phyloP scores from a whole-genome alignment of 345 rosid genomes.

The Psidium guajava region DNA sequence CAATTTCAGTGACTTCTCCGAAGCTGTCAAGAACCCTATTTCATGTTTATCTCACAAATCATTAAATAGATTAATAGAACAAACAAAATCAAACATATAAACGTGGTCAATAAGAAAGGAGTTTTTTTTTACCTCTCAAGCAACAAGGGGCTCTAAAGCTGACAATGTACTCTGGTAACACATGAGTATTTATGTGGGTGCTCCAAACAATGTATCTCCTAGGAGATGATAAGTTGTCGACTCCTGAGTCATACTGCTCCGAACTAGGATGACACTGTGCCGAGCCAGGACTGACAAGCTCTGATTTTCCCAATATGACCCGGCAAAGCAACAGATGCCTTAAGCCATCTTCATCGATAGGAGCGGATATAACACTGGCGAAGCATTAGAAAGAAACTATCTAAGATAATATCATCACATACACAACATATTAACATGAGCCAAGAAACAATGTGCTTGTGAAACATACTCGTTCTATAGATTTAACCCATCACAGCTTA shows the following conservation, averaged over 20 bases:
- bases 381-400: too few species aligned
- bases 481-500: not conserved
- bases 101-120: not conserved
- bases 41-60: not conserved
- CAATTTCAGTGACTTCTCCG: conserved; percentile 19
- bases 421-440: not conserved
- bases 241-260: too few species aligned
- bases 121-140: not conserved
- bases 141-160: not conserved
- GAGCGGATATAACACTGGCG: too few species aligned
- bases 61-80: not conserved
- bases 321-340: too few species aligned
- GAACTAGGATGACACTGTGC: too few species aligned
- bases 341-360: too few species aligned
- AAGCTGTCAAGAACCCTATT: conserved; percentile 17
- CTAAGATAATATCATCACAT: too few species aligned
- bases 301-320: conserved; percentile 31
- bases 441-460: not conserved
- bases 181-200: too few species aligned
- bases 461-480: not conserved
- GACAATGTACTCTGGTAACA: too few species aligned
- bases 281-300: too few species aligned
- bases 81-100: not conserved
- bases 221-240: too few species aligned
- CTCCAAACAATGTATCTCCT: too few species aligned